Evolutionary conservation across 257 asterid genomes (phyloP).

Genomic region (Lavandula angustifolia): DNA sequence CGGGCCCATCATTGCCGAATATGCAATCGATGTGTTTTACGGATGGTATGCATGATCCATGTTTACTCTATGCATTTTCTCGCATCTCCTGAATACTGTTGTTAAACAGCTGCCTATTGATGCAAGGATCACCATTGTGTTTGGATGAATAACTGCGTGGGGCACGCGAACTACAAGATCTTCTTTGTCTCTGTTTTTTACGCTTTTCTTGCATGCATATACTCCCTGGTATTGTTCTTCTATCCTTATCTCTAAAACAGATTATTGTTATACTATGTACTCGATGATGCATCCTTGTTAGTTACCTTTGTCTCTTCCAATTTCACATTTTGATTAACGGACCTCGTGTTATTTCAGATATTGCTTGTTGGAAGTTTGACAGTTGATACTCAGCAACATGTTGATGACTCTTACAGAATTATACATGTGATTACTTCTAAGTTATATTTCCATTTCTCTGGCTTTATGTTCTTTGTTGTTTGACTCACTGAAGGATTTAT

Average conservation of each 20-base stretch:
- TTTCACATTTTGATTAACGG: slow-evolving; percentile 12
- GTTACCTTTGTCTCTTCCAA: slow-evolving; percentile 9
- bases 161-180: slow-evolving; percentile 86
- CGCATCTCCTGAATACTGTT: slow-evolving; percentile 34
- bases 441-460: background rate
- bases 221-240: slow-evolving; percentile 70
- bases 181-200: slow-evolving; percentile 72
- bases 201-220: slow-evolving; percentile 71
- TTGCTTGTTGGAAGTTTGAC: slow-evolving; percentile 71
- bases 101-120: slow-evolving; percentile 47
- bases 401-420: slow-evolving; percentile 49
- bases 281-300: no score
- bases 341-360: slow-evolving; percentile 45
- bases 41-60: slow-evolving; percentile 69
- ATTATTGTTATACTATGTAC: background rate
- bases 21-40: slow-evolving; percentile 84
- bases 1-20: slow-evolving; percentile 95
- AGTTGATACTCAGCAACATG: slow-evolving; percentile 51
- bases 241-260: slow-evolving; percentile 1
- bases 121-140: slow-evolving; percentile 92
- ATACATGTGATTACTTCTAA: slow-evolving; percentile 56
- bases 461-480: slow-evolving; percentile 21
- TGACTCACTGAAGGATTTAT: slow-evolving; percentile 33
- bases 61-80: slow-evolving; percentile 36
- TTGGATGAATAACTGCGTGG: slow-evolving; percentile 96